A percentile compares a stretch with the other conserved stretches of the same genome.
phyloP scores from a whole-genome alignment of 129 eudicot species.

The Pulicaria dysenterica region DNA sequence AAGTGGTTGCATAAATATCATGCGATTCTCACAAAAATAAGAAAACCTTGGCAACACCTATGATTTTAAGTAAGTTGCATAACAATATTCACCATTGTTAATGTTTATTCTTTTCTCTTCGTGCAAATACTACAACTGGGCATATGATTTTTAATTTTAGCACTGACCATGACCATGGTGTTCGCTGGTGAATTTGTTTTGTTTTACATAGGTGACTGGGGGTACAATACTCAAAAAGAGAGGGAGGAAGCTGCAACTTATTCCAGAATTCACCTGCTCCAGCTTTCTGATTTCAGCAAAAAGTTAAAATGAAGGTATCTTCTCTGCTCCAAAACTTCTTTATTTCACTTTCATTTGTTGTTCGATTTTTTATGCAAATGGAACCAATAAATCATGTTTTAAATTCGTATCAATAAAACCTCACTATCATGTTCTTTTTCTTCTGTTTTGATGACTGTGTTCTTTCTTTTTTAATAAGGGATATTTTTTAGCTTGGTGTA shows the following conservation, averaged over 20 bases:
- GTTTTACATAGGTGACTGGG: slow-evolving; percentile 84
- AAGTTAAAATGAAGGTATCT: slow-evolving; percentile 65
- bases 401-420: not conserved
- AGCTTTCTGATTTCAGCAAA: slow-evolving; percentile 88
- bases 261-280: slow-evolving; percentile 77
- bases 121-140: not conserved
- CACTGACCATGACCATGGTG: not conserved
- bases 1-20: not conserved
- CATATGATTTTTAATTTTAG: not conserved
- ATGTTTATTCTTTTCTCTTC: not conserved
- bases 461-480: too few species aligned
- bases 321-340: not conserved
- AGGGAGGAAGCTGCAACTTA: slow-evolving; percentile 88
- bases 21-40: too few species aligned
- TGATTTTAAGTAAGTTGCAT: not conserved
- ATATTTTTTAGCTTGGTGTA: too few species aligned
- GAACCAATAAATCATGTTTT: slow-evolving; percentile 17
- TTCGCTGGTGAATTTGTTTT: not conserved
- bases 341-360: not conserved
- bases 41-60: not conserved
- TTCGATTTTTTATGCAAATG: not conserved
- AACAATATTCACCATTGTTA: not conserved
- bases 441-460: not conserved
- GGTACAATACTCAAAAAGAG: slow-evolving; percentile 92
- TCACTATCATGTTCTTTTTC: not conserved